These are phyloP conservation scores for Beauveria rudraprayagi DNA, from an alignment of 2,329 filamentous ascomycete species.

Conservation along the genomic window DNA sequence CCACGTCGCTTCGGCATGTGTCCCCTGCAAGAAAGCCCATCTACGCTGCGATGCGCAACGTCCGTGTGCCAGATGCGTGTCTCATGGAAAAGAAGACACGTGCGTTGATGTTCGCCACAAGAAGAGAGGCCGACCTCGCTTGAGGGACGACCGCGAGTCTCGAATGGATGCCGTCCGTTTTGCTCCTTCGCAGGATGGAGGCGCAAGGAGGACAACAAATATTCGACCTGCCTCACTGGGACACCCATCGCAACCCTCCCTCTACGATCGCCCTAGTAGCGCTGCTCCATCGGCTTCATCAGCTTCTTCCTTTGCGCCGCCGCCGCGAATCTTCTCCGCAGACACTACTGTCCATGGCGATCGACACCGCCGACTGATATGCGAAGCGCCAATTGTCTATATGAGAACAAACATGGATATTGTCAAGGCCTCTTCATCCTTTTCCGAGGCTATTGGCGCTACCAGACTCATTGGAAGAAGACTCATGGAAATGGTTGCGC, in stretches of 20 bases:
- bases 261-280: neutral
- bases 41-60: constrained; percentile 64
- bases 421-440: constrained; percentile 46
- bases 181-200: constrained; percentile 36
- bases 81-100: constrained; percentile 71
- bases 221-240: constrained; percentile 31
- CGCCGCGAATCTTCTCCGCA: constrained; percentile 1
- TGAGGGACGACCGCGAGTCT: constrained; percentile 62
- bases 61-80: constrained; percentile 69
- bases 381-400: constrained; percentile 47
- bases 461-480: constrained; percentile 38
- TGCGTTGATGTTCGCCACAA: constrained; percentile 83
- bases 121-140: constrained; percentile 68
- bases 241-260: neutral
- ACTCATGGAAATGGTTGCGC: constrained; percentile 45
- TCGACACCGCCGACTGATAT: neutral
- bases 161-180: constrained; percentile 47
- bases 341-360: neutral
- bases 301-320: neutral
- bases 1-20: constrained; percentile 76
- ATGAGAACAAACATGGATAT: constrained; percentile 52
- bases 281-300: neutral
- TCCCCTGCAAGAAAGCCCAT: constrained; percentile 80
- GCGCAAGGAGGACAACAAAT: constrained; percentile 41
- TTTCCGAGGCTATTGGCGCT: constrained; percentile 45